Percentiles rank a stretch among this genome's conserved stretches.
Conservation (phyloP, 192 early-diverging fungal species). For the Coemansia sp. region DNA sequence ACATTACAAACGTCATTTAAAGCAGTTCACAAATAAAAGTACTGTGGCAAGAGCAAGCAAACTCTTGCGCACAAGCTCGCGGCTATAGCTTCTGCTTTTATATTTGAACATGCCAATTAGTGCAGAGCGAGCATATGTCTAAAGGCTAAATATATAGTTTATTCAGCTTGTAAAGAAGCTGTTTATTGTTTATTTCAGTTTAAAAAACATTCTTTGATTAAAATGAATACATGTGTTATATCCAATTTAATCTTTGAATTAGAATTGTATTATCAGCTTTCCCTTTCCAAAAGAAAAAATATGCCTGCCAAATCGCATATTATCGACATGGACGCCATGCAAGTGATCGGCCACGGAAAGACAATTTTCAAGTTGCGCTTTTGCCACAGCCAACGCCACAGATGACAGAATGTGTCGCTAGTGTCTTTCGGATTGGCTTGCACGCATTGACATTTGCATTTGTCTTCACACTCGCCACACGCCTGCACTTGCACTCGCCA, state of each 20-base stretch:
- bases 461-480: constrained; percentile 17
- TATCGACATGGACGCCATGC: neutral
- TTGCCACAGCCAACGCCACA: neutral
- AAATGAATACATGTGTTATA: neutral
- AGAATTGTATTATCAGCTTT: neutral
- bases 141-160: too few relatives aligned
- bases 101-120: too few relatives aligned
- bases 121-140: too few relatives aligned
- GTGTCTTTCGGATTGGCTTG: neutral
- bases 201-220: neutral
- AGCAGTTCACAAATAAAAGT: too few relatives aligned
- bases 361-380: neutral
- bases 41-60: too few relatives aligned
- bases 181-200: neutral
- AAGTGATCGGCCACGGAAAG: neutral
- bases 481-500: constrained; percentile 12
- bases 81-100: too few relatives aligned
- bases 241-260: neutral
- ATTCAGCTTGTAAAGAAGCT: neutral
- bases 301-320: neutral
- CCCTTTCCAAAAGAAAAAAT: neutral
- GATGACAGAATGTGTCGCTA: neutral
- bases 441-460: neutral
- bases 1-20: too few relatives aligned
- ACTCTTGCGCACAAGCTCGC: too few relatives aligned